A percentile compares a stretch with the other conserved stretches of the same genome.
Evolutionary conservation across 805 yeast species (phyloP).

Genomic region (Candida parachauliodes): DNA sequence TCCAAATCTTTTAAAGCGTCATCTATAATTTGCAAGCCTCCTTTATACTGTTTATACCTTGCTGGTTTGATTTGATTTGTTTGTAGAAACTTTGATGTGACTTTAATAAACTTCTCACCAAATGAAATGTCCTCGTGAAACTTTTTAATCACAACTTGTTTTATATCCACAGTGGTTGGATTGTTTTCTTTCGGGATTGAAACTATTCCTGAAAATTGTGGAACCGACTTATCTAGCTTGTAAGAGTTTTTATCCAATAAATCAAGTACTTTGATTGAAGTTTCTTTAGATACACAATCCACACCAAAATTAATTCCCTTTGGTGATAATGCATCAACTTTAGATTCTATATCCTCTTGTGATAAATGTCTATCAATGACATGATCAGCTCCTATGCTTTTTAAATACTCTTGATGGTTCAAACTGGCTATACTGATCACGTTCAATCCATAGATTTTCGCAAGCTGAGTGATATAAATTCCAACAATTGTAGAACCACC

Average conservation of each 20-base stretch:
- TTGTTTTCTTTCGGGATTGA: constrained; percentile 23
- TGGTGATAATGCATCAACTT: constrained; percentile 14
- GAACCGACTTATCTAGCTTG: not conserved
- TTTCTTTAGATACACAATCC: constrained; percentile 42
- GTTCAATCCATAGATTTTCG: constrained; percentile 35
- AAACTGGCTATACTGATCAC: constrained; percentile 29
- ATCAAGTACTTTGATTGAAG: constrained; percentile 28
- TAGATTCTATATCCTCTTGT: constrained; percentile 13
- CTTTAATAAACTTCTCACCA: constrained; percentile 31
- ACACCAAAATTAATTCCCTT: constrained; percentile 34
- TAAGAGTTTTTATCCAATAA: constrained; percentile 14
- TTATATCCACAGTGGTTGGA: constrained; percentile 21
- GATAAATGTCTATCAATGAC: constrained; percentile 33
- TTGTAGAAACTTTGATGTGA: constrained; percentile 29
- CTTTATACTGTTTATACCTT: constrained; percentile 27
- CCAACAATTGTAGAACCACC: constrained; percentile 50
- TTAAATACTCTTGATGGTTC: constrained; percentile 17
- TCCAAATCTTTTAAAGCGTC: constrained; percentile 38
- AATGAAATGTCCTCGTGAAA: constrained; percentile 42
- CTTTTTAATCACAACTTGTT: constrained; percentile 34
- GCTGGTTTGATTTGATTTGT: constrained; percentile 28
- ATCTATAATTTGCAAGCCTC: constrained; percentile 31
- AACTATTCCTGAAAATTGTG: constrained; percentile 38
- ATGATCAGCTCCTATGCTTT: constrained; percentile 24
- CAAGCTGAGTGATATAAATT: constrained; percentile 39